Conservation (phyloP, 768 basidiomycete species). For the Xerocomellus chrysenteron region DNA sequence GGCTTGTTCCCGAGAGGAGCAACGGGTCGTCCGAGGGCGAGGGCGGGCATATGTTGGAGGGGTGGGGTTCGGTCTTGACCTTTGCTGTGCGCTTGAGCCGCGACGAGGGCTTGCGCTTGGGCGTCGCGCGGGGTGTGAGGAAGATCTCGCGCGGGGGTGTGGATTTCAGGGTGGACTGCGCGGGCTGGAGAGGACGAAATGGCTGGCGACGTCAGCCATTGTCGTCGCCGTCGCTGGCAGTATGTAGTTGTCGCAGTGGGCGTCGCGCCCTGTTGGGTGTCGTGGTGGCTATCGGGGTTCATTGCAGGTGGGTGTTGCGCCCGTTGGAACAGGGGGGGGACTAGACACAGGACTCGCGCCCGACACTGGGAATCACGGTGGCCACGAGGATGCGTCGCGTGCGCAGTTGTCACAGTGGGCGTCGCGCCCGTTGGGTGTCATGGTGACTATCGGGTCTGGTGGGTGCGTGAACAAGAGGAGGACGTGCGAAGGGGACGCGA, state of each 20-base stretch:
- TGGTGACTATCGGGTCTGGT: too few species aligned
- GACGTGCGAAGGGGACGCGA: too few species aligned
- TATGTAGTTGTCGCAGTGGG: not conserved
- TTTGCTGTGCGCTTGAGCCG: constrained; percentile 22
- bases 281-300: too few species aligned
- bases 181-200: constrained; percentile 17
- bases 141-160: constrained; percentile 68
- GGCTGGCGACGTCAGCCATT: constrained; percentile 14
- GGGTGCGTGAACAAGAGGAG: too few species aligned
- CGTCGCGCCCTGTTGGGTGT: too few species aligned
- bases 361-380: too few species aligned
- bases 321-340: too few species aligned
- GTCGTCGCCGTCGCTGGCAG: constrained; percentile 2
- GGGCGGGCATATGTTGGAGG: constrained; percentile 60
- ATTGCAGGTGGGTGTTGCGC: too few species aligned
- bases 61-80: constrained; percentile 48
- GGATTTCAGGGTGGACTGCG: constrained; percentile 43
- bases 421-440: too few species aligned
- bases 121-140: constrained; percentile 33
- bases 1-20: constrained; percentile 45
- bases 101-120: constrained; percentile 35
- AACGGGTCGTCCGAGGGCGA: constrained; percentile 79
- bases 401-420: too few species aligned
- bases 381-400: too few species aligned
- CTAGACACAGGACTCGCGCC: too few species aligned